These are phyloP conservation scores for Cyclaneusma minus DNA, from an alignment of 2,329 filamentous ascomycete species.

Conservation along the genomic window DNA sequence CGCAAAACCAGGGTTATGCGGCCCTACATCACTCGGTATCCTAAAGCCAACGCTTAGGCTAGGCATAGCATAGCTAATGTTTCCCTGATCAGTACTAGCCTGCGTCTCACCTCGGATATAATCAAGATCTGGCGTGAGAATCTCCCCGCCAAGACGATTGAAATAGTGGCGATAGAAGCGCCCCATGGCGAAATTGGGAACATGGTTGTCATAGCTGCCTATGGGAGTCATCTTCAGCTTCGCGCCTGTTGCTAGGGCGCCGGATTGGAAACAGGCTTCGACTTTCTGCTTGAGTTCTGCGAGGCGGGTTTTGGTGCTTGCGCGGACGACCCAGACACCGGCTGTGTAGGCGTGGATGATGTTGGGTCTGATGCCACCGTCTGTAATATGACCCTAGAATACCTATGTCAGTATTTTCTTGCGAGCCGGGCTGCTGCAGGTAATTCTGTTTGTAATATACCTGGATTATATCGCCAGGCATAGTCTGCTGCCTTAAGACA, in stretches of 20 bases:
- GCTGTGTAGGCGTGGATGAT: slow-evolving; percentile 36
- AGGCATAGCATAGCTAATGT: slow-evolving; percentile 41
- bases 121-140: slow-evolving; percentile 23
- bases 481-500: slow-evolving; percentile 38
- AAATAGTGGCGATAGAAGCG: slow-evolving; percentile 27
- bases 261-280: slow-evolving; percentile 29
- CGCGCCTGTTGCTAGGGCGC: slow-evolving; percentile 33
- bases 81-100: slow-evolving; percentile 43
- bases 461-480: slow-evolving; percentile 30
- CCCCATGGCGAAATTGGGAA: slow-evolving; percentile 35
- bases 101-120: slow-evolving; percentile 25
- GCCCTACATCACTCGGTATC: slow-evolving; percentile 29
- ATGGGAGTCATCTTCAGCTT: slow-evolving; percentile 25
- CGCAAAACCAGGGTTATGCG: slow-evolving; percentile 37
- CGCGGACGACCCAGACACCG: slow-evolving; percentile 28
- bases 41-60: slow-evolving; percentile 35
- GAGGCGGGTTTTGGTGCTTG: slow-evolving; percentile 25
- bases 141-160: slow-evolving; percentile 23
- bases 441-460: too few relatives aligned
- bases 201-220: slow-evolving; percentile 35
- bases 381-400: slow-evolving; percentile 30
- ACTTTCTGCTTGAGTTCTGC: slow-evolving; percentile 25
- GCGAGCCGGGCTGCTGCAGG: too few relatives aligned
- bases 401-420: not conserved
- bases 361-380: slow-evolving; percentile 37